Base-by-base conservation (phyloP, 2,329 filamentous ascomycete species). In the Chaetomium globosum region DNA sequence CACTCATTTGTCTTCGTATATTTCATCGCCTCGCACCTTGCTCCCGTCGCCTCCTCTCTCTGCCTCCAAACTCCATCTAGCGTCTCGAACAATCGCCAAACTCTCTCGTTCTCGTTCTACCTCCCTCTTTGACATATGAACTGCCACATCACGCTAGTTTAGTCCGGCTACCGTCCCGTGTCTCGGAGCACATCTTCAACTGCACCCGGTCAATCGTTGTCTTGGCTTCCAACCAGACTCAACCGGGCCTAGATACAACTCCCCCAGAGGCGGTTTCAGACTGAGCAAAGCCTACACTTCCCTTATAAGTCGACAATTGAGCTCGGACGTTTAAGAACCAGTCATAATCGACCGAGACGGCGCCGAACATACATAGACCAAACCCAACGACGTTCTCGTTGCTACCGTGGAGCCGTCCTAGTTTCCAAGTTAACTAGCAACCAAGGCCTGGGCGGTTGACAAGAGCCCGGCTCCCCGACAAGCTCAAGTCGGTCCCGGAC, bases 181-280 rank as follows among this genome's bases (percentile, higher is more conserved):
- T 59, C 56, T 59, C 56, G 12, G 56, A 33, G 43, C 43, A 23
- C 56, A 31, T 31, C 23, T 16, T 58, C 39, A 31, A 4, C 36
- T 48, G 36, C 36, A 13, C 23, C 39, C 13, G n/a, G 52, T 31
- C 36, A 30, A 28, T 28, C 21, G 21, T 48, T 58, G 36, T 46
- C 36, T 48, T n/a, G 23, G 5, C 23, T 13, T 26, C 55, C 16
- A 23, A 19, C 26, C 54, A 57, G 23, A 12, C 28, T 57, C 54
- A 57, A 23, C 52, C 10, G 19, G 30, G 9, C 30, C 16, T 16
- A 33, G 28, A 13, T 23, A 9, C 52, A 21, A 30, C 52, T n/a
- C 19, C 12, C 30, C 7, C 23, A 28, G 23, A 30, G 33, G 4
- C 39, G 8, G 56, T 48, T 26, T 58, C 19, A 31, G n/a, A 39